A percentile compares a stretch with the other conserved stretches of the same genome.
Conservation (phyloP, 2,329 filamentous ascomycete genomes). For the Lasiodiplodia gonubiensis region DNA sequence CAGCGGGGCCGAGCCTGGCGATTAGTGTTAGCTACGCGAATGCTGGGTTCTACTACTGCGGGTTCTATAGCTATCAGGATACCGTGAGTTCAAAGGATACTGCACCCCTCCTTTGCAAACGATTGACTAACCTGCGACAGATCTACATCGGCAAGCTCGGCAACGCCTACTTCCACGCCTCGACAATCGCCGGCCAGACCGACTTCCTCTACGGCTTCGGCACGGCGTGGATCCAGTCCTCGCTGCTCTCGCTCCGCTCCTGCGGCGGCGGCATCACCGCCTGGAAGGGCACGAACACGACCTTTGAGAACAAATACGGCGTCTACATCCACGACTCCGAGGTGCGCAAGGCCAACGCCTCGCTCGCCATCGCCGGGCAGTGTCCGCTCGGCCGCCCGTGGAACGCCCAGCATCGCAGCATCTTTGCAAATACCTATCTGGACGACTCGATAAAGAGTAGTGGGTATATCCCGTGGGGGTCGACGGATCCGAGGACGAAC, state of each 20-base stretch:
- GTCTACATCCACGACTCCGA: slow-evolving; percentile 65
- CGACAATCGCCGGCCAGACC: slow-evolving; percentile 67
- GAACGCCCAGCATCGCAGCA: slow-evolving; percentile 62
- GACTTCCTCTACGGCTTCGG: slow-evolving; percentile 74
- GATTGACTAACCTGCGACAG: slow-evolving; percentile 36
- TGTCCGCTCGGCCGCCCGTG: slow-evolving; percentile 68
- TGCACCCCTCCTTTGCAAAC: neutral
- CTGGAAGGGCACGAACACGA: slow-evolving; percentile 72
- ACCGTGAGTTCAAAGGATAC: slow-evolving; percentile 53
- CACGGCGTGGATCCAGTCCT: slow-evolving; percentile 65
- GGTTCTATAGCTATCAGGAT: slow-evolving; percentile 72
- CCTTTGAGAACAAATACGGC: slow-evolving; percentile 69
- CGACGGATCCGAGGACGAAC: slow-evolving; percentile 47
- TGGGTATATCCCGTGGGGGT: slow-evolving; percentile 63
- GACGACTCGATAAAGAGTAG: slow-evolving; percentile 59
- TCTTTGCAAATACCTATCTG: slow-evolving; percentile 62
- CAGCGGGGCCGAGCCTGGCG: slow-evolving; percentile 64
- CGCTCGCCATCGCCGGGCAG: slow-evolving; percentile 49
- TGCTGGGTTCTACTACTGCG: slow-evolving; percentile 69
- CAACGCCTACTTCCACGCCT: slow-evolving; percentile 68
- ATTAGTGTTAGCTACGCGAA: slow-evolving; percentile 68
- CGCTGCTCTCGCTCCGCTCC: slow-evolving; percentile 60
- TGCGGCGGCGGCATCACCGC: slow-evolving; percentile 72
- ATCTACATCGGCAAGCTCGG: slow-evolving; percentile 70
- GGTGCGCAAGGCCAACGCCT: slow-evolving; percentile 61